phyloP scores from a whole-genome alignment of 2,329 filamentous ascomycete genomes.

The Pseudohalonectria lignicola region DNA sequence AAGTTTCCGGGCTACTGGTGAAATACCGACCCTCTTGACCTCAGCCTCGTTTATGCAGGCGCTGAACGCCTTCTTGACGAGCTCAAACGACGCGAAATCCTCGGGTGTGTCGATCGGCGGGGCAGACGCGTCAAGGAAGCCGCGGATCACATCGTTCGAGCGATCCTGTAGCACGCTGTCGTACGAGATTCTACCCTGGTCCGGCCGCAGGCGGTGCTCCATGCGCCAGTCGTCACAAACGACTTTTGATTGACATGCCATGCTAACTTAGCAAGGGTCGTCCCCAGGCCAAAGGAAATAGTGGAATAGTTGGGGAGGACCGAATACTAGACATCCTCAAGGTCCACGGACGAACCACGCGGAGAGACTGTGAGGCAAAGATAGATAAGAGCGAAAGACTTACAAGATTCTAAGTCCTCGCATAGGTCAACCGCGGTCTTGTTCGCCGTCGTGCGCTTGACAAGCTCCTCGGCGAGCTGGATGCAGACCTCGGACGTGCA shows the following conservation, averaged over 20 bases:
- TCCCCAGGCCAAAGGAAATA: no score
- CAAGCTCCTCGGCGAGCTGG: slow-evolving; percentile 1
- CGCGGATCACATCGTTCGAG: not conserved
- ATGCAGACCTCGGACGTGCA: not conserved
- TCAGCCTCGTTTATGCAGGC: slow-evolving; percentile 4
- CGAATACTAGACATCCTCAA: no score
- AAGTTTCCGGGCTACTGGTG: not conserved
- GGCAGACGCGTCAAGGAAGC: not conserved
- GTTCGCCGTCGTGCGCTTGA: slow-evolving; percentile 2
- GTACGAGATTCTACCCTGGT: not conserved
- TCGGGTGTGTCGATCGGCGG: slow-evolving; percentile 4
- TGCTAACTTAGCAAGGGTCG: no score
- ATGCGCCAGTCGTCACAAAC: slow-evolving; percentile 3
- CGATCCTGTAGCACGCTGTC: slow-evolving; percentile 4
- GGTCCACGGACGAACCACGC: no score
- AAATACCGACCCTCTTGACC: not conserved
- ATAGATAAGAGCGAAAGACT: no score
- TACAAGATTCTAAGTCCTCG: slow-evolving; percentile 2
- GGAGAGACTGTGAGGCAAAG: no score
- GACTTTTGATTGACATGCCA: no score
- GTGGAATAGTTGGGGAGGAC: no score
- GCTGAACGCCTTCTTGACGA: slow-evolving; percentile 2
- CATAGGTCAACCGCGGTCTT: slow-evolving; percentile 1
- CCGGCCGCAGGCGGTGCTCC: slow-evolving; percentile 2
- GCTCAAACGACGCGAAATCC: not conserved